A percentile compares a stretch with the other conserved stretches of the same genome.
Evolutionary conservation across 1,284 basidiomycete species (phyloP).

Genomic region (Takashimella koratensis): DNA sequence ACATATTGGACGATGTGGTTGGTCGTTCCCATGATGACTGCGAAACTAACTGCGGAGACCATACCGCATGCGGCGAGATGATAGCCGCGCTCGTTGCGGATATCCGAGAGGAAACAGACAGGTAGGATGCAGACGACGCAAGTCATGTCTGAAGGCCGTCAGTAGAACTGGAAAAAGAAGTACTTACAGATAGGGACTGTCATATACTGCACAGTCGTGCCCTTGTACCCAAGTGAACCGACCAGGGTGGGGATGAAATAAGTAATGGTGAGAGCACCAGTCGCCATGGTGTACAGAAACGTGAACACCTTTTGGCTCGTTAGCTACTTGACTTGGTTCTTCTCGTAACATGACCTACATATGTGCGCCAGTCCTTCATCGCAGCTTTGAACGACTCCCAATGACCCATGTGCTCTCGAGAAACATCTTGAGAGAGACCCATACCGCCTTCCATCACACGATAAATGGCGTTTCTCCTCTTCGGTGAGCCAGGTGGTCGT

Average conservation of each 20-base stretch:
- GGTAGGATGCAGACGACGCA: conserved; percentile 36
- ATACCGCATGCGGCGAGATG: conserved; percentile 33
- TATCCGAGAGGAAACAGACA: conserved; percentile 44
- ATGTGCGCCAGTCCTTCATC: conserved; percentile 42
- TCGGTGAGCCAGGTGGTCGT: conserved; percentile 32
- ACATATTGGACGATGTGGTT: conserved; percentile 43
- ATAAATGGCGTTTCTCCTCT: conserved; percentile 17
- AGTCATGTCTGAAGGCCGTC: not conserved
- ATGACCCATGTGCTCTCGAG: conserved; percentile 11
- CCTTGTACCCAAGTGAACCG: conserved; percentile 37
- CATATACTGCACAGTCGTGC: conserved; percentile 41
- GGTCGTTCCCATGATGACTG: conserved; percentile 37
- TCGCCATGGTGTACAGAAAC: conserved; percentile 39
- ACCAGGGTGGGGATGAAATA: conserved; percentile 47
- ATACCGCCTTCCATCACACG: not conserved
- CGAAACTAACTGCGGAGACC: conserved; percentile 34
- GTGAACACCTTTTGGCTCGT: conserved; percentile 17
- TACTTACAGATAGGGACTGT: conserved; percentile 37
- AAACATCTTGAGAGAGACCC: not conserved
- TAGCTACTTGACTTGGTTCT: no score
- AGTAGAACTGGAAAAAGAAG: not conserved
- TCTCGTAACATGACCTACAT: no score
- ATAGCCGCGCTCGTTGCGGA: conserved; percentile 38
- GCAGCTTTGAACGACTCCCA: conserved; percentile 31
- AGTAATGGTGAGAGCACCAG: conserved; percentile 42